Evolutionary conservation across 1,139 yeast species (phyloP), one percentile per base, ranked within the genome.

Genomic region (Yamadazyma epiphylla): DNA sequence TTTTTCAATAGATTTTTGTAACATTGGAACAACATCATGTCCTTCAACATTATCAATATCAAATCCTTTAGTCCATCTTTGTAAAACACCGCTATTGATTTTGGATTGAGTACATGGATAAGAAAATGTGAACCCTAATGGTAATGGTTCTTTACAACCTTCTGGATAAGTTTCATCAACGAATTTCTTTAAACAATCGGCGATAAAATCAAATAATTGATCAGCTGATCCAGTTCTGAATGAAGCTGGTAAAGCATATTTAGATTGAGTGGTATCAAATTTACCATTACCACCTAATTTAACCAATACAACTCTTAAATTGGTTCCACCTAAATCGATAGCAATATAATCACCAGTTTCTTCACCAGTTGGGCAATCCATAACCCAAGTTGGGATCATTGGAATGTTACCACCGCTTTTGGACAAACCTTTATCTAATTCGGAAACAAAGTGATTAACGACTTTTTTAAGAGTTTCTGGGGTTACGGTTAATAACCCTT

Each of bases 61-160:
- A 61, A 86, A 91, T 43, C 98, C 98, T 69, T 91, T 91, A 39
- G 98, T 91, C 98, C 98, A 91, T 60, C 94, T 77, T 70, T 87
- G 95, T 55, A 91, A 74, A 35, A 85, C 59, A 54, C 97, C 98
- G 46, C 77, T 71, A 64, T 86, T 82, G 53, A 91, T 87, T 37
- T 81, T 83, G 43, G 67, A 58, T 64, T 91, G 98, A 27, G 88
- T 70, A 39, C 91, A 87, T 35, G 98, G 97, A 65, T 81, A 91
- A 15, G 95, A 83, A 68, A 91, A 91, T 14, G 98, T 91, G 74
- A 91, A 91, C 28, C 98, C 97, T 49, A 89, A 70, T 26, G 95
- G 94, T 43, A 87, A 65, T 11, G 63, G 59, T 19, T 51, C 48
- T 2, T 45, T 43, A 28, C 66, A 68, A 33, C 88, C 87, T n/a